Evolutionary conservation across 768 basidiomycete genomes (phyloP).

Genomic region (Neoboletus brunneissimus): DNA sequence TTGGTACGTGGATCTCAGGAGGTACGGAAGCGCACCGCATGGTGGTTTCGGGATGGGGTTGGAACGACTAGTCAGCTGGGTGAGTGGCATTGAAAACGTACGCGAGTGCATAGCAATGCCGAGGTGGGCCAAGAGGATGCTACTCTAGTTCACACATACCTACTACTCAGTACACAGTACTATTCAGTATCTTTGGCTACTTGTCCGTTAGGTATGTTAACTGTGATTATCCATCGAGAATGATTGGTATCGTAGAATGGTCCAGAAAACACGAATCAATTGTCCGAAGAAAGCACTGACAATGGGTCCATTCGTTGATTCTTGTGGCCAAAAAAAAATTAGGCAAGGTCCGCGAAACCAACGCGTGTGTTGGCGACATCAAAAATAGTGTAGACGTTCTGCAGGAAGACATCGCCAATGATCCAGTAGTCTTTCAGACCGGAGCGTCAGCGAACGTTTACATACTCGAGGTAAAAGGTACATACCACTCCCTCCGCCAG

Average conservation of each 20-base stretch:
- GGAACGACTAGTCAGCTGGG: constrained; percentile 84
- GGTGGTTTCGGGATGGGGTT: constrained; percentile 97
- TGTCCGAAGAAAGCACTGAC: background rate
- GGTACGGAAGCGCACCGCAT: constrained; percentile 85
- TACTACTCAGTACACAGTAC: background rate
- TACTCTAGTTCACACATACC: constrained; percentile 40
- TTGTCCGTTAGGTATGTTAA: background rate
- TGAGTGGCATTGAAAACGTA: constrained; percentile 87
- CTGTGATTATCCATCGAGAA: background rate
- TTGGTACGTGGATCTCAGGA: constrained; percentile 84
- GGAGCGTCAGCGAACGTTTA: background rate
- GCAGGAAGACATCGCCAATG: constrained; percentile 36
- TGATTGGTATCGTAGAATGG: background rate
- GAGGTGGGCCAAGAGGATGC: constrained; percentile 79
- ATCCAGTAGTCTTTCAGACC: constrained; percentile 28
- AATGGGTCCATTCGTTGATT: background rate
- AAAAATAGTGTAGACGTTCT: constrained; percentile 33
- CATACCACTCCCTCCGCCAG: constrained; percentile 27
- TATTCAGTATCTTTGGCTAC: background rate
- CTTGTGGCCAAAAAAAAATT: background rate
- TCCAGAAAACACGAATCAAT: background rate
- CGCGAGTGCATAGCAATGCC: constrained; percentile 92
- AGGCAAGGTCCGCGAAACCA: constrained; percentile 40
- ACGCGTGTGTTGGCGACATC: constrained; percentile 35
- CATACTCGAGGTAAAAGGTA: background rate